Base-by-base conservation (phyloP, 2,329 filamentous ascomycete species). In the Aspergillus jensenii region DNA sequence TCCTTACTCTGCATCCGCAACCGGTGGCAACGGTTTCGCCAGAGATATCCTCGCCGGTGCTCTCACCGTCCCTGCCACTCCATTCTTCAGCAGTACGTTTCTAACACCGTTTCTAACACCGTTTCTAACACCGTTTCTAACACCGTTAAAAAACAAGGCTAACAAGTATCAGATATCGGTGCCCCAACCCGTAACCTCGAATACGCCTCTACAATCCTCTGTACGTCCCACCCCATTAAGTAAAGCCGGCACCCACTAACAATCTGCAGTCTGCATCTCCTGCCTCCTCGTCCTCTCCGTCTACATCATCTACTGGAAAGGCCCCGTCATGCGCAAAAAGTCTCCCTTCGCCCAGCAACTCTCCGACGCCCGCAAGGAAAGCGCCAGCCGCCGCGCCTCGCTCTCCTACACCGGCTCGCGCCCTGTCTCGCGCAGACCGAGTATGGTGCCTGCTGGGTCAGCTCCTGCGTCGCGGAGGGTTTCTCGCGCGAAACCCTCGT, bases 261-360 rank as follows among this genome's bases (percentile, higher is more conserved):
- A 21, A 21, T 21, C 3, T 21, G 1, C 21, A 21, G 74, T 84
- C 66, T 81, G 77, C 63, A 85, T 90, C 52, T 82, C 87, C 0
- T 78, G 85, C 50, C 62, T 87, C 1, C 79, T 90, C 1, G 86
- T 88, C 6, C 63, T 81, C 17, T 84, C 85, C 0, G 85, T 90
- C 6, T 89, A 89, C 60, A 76, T 84, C 47, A 86, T 90, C 60
- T 90, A 89, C 76, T 86, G 80, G 78, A 82, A 84, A 55, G 87
- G 87, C 0, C 85, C 86, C 0, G 60, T 61, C 0, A 79, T 90
- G 15, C 83, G 87, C 40, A 80, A 82, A 58, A 75, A 81, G 2
- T 89, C 87, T 11, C 82, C 83, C 0, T 90, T 90, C 63, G 87
- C 87, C 0, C 85, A 89, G 72, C 81, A 81, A 40, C 74, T 90